phyloP scores from a whole-genome alignment of 768 basidiomycete species.

The Pholiota conissans region DNA sequence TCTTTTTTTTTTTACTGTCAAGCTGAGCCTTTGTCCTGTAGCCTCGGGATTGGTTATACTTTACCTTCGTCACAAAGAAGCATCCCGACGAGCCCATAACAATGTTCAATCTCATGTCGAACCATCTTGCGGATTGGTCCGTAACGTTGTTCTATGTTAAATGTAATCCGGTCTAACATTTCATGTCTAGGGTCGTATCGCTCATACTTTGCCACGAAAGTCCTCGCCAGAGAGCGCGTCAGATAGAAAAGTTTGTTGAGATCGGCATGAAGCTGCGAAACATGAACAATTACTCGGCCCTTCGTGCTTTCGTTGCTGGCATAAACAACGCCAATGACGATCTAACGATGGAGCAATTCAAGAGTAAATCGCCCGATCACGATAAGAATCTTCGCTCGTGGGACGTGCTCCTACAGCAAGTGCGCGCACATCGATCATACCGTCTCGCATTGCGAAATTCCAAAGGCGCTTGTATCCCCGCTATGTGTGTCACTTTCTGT shows the following conservation, averaged over 20 bases:
- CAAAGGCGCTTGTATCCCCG: slow-evolving; percentile 86
- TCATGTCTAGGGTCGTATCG: slow-evolving; percentile 73
- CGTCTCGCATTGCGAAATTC: slow-evolving; percentile 85
- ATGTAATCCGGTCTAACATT: background rate
- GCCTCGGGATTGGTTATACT: slow-evolving; percentile 88
- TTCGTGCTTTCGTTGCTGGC: slow-evolving; percentile 93
- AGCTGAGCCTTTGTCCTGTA: slow-evolving; percentile 28
- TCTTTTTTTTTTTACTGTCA: slow-evolving; percentile 9
- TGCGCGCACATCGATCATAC: slow-evolving; percentile 87
- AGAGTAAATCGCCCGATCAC: slow-evolving; percentile 59
- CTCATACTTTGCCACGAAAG: slow-evolving; percentile 88
- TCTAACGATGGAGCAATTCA: slow-evolving; percentile 75
- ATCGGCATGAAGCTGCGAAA: slow-evolving; percentile 79
- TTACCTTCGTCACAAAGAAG: slow-evolving; percentile 68
- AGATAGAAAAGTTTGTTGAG: slow-evolving; percentile 88
- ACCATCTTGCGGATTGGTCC: slow-evolving; percentile 83
- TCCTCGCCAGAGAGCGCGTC: slow-evolving; percentile 68
- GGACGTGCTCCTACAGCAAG: slow-evolving; percentile 81
- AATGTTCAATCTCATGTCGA: slow-evolving; percentile 73
- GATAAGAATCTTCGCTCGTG: slow-evolving; percentile 81
- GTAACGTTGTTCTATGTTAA: slow-evolving; percentile 18
- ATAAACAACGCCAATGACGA: slow-evolving; percentile 84
- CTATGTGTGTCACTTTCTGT: slow-evolving; percentile 50
- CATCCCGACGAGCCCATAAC: slow-evolving; percentile 75
- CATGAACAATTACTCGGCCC: slow-evolving; percentile 89